Conservation (phyloP, 345 rosid genomes). For the Camelina sativa region DNA sequence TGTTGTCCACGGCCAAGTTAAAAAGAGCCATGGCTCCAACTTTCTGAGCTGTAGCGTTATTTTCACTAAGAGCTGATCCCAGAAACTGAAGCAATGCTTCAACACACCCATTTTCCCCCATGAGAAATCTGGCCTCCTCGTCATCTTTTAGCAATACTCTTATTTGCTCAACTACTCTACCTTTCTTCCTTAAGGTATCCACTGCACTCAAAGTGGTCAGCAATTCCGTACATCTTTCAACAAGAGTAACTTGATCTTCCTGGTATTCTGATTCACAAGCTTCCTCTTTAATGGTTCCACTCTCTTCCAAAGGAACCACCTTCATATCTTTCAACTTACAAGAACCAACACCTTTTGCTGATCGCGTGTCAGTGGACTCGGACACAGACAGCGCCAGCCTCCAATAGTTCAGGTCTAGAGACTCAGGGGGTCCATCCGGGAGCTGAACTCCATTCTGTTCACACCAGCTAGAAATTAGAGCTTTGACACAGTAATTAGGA, state of each 20-base stretch:
- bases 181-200: slow-evolving; percentile 56
- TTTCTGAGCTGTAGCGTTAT: slow-evolving; percentile 62
- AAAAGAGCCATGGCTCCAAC: slow-evolving; percentile 96
- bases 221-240: slow-evolving; percentile 53
- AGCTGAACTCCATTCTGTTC: slow-evolving; percentile 81
- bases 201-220: slow-evolving; percentile 59
- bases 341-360: slow-evolving; percentile 50
- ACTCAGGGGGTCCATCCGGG: slow-evolving; percentile 84
- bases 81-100: slow-evolving; percentile 75
- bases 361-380: slow-evolving; percentile 63
- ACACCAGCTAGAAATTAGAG: slow-evolving; percentile 91
- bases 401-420: slow-evolving; percentile 92
- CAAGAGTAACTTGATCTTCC: slow-evolving; percentile 52
- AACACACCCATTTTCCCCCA: slow-evolving; percentile 91
- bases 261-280: slow-evolving; percentile 45
- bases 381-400: slow-evolving; percentile 77
- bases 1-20: slow-evolving; percentile 88
- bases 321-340: slow-evolving; percentile 64
- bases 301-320: slow-evolving; percentile 78
- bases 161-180: slow-evolving; percentile 70
- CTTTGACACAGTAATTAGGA: slow-evolving; percentile 93
- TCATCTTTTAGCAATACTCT: slow-evolving; percentile 80
- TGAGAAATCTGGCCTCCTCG: slow-evolving; percentile 81
- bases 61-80: slow-evolving; percentile 56
- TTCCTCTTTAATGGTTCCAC: slow-evolving; percentile 61